A percentile compares a stretch with the other conserved stretches of the same genome.
Evolutionary conservation across 2,329 filamentous ascomycete species (phyloP).

Genomic region (Epichloe uncinata): DNA sequence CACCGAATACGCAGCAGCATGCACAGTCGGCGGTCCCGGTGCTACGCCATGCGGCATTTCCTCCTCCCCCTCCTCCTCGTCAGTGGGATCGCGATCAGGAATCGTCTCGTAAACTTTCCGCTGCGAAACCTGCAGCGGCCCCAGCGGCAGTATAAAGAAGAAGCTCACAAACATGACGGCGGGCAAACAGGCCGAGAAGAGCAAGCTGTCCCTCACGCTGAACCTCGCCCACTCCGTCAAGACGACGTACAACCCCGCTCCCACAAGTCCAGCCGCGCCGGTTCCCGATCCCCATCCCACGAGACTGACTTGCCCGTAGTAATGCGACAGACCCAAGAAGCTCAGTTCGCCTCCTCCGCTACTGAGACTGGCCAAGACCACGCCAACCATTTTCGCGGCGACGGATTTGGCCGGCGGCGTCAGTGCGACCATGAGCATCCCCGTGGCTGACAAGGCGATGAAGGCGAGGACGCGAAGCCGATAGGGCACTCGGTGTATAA

Average conservation of each 20-base stretch:
- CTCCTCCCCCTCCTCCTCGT: constrained; percentile 20
- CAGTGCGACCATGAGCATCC: constrained; percentile 81
- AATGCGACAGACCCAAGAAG: constrained; percentile 85
- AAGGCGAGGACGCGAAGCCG: constrained; percentile 59
- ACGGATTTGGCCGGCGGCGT: constrained; percentile 56
- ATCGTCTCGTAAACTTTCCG: constrained; percentile 41
- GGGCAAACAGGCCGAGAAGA: constrained; percentile 69
- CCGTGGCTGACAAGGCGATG: constrained; percentile 59
- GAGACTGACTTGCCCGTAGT: constrained; percentile 75
- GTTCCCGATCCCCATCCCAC: constrained; percentile 90
- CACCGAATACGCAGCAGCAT: constrained; percentile 27
- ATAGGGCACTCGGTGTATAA: constrained; percentile 82
- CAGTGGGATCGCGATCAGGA: constrained; percentile 26
- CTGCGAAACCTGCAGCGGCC: constrained; percentile 40
- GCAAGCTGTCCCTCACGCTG: constrained; percentile 57
- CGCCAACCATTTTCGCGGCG: constrained; percentile 63
- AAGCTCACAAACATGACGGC: constrained; percentile 75
- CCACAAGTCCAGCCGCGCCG: constrained; percentile 74
- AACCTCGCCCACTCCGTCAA: constrained; percentile 71
- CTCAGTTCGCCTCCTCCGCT: constrained; percentile 81
- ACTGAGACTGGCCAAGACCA: constrained; percentile 72
- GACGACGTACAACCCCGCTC: constrained; percentile 76
- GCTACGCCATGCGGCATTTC: constrained; percentile 10
- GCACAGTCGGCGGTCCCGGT: constrained; percentile 26
- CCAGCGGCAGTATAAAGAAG: constrained; percentile 65